Evolutionary conservation across 768 basidiomycete species (phyloP), one percentile per base, ranked within the genome.

Genomic region (Botryobasidium botryosum): DNA sequence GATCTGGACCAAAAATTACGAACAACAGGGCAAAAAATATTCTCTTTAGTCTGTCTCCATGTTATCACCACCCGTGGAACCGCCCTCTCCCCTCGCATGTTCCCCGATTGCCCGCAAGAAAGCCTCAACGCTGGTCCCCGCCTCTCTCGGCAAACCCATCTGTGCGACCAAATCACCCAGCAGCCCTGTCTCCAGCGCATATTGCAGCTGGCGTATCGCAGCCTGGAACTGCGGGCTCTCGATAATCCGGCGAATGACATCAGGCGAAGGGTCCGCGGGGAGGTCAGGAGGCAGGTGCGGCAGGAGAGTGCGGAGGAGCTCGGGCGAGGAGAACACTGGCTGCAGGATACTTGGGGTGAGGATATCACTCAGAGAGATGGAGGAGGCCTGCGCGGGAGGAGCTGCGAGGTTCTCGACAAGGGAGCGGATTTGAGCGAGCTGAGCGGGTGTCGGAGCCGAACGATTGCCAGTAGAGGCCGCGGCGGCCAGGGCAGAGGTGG

Each of bases 231-330:
- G 87, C 0, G 84, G 79, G 1, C 82, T 83, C 61, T 75, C 71
- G 49, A 91, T 74, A 51, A 90, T 75, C 27, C 74, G 74, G 45
- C 79, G 68, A 5, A 94, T 64, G 3, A 66, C 75, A 43, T 86
- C 77, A 2, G 71, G 63, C 1, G 76, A 75, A 3, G 81, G 79
- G 6, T 74, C 74, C 13, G 69, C 61, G 0, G 79, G 77, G 6
- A 86, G 67, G 60, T 82, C 81, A 5, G 81, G 67, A 1, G 88
- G 87, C 20, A 92, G 72, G 52, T 86, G 75, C 2, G 87, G 83
- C 57, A 81, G 81, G 49, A 91, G 65, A 2, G 79, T 60, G 3
- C 70, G 61, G 40, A 83, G 67, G 33, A 91, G 66, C 36, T 73
- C 70, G 0, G 83, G 83, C 10, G 50, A 36, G 0, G 65, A 61